Evolutionary conservation across 805 yeast species (phyloP), one percentile per base, ranked within the genome.

Genomic region (Candida pseudofarinosa): DNA sequence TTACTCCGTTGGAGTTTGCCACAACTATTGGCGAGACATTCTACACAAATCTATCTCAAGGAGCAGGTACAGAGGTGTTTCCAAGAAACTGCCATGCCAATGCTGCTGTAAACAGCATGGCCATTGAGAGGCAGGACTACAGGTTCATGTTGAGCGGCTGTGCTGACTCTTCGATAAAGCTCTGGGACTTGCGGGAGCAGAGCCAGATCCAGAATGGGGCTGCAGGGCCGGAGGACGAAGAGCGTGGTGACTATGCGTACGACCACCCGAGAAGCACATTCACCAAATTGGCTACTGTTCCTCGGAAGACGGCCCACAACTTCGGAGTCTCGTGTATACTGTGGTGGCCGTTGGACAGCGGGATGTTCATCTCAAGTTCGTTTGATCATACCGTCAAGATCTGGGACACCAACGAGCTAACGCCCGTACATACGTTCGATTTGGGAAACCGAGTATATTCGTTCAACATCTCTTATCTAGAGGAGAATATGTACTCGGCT

Each of bases 281-380:
- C 28, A 15, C 46, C 4, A 47, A 48, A 14, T 28, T 69, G 3
- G 74, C 69, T 3, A 55, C 69, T 3, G 50, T 70, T 3, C 73
- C 74, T 0, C 53, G 69, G 17, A 64, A 60, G 39, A 39, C 69
- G 4, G 70, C 60, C 13, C 97, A 90, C 56, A 59, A 65, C 15
- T 88, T 73, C 58, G 96, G 96, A 0, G 71, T 90, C 0, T 85
- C 95, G 0, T 64, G 77, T 13, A 68, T 87, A 0, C 70, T 74
- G 52, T 90, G 97, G 97, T 91, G 96, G 91, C 89, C 93, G 0
- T 67, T 68, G 36, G 97, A 90, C 60, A 79, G 82, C 28, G 97
- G 96, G 1, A 73, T 90, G 81, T 89, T 88, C 65, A 72, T 88
- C 15, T 76, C 88, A 2, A 80, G 88, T 1, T 87, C 96, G 0